phyloP scores from a whole-genome alignment of 2,329 filamentous ascomycete species.

The Pseudopyricularia javanii region DNA sequence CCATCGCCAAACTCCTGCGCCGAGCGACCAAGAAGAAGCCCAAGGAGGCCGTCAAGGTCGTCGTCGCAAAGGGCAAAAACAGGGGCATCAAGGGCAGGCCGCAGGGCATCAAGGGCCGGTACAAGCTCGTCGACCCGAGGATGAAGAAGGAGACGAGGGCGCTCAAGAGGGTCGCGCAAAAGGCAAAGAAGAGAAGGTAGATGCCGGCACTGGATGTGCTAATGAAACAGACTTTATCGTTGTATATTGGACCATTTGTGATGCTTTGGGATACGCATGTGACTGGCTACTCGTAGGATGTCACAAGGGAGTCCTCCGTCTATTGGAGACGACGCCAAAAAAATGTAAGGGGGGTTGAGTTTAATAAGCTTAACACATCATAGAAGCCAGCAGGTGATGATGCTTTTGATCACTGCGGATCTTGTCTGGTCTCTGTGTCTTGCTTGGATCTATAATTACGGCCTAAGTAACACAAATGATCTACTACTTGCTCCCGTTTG shows the following conservation, averaged over 20 bases:
- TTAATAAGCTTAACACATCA: no score
- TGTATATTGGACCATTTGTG: background rate
- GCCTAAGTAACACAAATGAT: background rate
- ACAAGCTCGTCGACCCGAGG: conserved; percentile 91
- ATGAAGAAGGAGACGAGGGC: conserved; percentile 95
- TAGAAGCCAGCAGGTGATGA: no score
- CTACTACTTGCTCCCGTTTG: background rate
- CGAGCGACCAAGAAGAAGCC: conserved; percentile 80
- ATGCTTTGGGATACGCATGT: no score
- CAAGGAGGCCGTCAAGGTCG: conserved; percentile 69
- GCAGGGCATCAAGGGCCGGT: conserved; percentile 85
- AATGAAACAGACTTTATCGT: background rate
- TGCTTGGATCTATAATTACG: background rate
- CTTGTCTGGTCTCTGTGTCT: background rate
- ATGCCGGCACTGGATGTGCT: background rate
- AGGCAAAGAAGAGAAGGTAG: conserved; percentile 37
- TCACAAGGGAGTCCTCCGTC: no score
- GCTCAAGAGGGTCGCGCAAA: conserved; percentile 67
- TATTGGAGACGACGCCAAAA: no score
- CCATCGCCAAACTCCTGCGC: conserved; percentile 69
- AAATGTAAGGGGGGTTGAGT: no score
- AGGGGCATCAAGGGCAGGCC: conserved; percentile 70
- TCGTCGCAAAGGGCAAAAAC: conserved; percentile 78
- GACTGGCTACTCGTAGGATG: no score
- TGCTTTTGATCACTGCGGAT: no score